Percentiles rank a stretch among this genome's conserved stretches.
These are phyloP conservation scores for Rhizopus delemar DNA, from an alignment of 371 early-diverging fungal species.

Conservation along the genomic window DNA sequence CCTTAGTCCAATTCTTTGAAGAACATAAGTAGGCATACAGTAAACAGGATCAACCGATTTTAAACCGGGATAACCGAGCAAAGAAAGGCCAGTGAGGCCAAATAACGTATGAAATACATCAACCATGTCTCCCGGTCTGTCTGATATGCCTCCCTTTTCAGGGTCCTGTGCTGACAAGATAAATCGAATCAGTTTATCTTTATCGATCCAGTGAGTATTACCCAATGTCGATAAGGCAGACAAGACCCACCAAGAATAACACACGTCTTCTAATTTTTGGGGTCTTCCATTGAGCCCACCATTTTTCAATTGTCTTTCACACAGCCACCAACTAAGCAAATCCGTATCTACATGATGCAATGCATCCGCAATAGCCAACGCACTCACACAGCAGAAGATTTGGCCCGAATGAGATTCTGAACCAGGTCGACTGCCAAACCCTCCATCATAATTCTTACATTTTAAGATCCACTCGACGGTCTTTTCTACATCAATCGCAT, in stretches of 20 bases:
- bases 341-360: conserved; percentile 72
- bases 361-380: conserved; percentile 78
- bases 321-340: conserved; percentile 90
- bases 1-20: conserved; percentile 60
- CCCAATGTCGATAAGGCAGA: conserved; percentile 88
- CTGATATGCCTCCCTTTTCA: conserved; percentile 94
- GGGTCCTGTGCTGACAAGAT: conserved; percentile 88
- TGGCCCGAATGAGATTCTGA: conserved; percentile 97
- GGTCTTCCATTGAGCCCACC: conserved; percentile 98
- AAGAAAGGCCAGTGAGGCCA: conserved; percentile 90
- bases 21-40: conserved; percentile 84
- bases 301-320: conserved; percentile 86
- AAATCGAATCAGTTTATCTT: conserved; percentile 74
- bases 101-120: conserved; percentile 98
- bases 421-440: conserved; percentile 92
- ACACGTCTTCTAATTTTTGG: conserved; percentile 97
- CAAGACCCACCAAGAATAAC: conserved; percentile 99
- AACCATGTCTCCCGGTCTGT: conserved; percentile 90
- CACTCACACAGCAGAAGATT: conserved; percentile 92
- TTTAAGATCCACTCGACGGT: conserved; percentile 76
- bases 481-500: conserved; percentile 70
- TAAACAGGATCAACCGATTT: conserved; percentile 87
- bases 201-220: conserved; percentile 85
- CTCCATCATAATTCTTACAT: conserved; percentile 97
- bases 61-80: conserved; percentile 78